Conservation (phyloP, 2,329 filamentous ascomycete species). For the Microdochium nivale region DNA sequence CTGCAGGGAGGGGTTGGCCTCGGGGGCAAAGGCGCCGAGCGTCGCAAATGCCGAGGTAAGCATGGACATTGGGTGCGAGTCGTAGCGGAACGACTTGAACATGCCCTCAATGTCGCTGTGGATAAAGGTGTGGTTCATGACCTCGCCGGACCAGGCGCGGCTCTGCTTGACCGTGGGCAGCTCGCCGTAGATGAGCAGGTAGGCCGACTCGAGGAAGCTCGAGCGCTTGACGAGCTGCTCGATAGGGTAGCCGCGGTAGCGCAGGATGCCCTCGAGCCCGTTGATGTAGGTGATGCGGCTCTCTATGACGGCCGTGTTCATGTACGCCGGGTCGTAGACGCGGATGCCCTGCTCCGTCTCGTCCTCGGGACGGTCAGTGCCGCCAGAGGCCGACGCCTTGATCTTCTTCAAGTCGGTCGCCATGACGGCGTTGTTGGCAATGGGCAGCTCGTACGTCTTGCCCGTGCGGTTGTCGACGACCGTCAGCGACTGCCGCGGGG, state of each 20-base stretch:
- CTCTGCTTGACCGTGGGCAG: slow-evolving; percentile 33
- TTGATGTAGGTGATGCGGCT: slow-evolving; percentile 44
- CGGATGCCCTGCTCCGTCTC: slow-evolving; percentile 39
- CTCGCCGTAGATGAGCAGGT: slow-evolving; percentile 42
- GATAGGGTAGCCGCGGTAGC: slow-evolving; percentile 43
- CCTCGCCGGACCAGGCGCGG: slow-evolving; percentile 33
- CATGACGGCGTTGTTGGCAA: slow-evolving; percentile 37
- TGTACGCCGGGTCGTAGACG: slow-evolving; percentile 42
- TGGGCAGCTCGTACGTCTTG: slow-evolving; percentile 37
- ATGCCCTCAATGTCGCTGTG: slow-evolving; percentile 40
- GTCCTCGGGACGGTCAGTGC: slow-evolving; percentile 32
- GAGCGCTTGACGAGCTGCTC: slow-evolving; percentile 40
- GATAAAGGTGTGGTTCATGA: slow-evolving; percentile 42
- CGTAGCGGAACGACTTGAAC: slow-evolving; percentile 41
- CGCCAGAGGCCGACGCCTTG: slow-evolving; percentile 20
- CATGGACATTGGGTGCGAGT: slow-evolving; percentile 45
- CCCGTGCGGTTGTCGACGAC: slow-evolving; percentile 41
- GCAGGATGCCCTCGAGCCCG: slow-evolving; percentile 39
- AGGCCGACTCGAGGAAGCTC: slow-evolving; percentile 40
- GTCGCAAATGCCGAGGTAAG: slow-evolving; percentile 40
- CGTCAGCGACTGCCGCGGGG: slow-evolving; percentile 24
- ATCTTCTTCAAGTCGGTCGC: slow-evolving; percentile 45
- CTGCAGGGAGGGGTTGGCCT: slow-evolving; percentile 39
- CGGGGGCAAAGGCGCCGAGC: slow-evolving; percentile 38
- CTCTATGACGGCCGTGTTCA: slow-evolving; percentile 42